Evolutionary conservation across 345 rosid genomes (phyloP), one percentile per base, ranked within the genome.

Genomic region (Lepidium didymum): DNA sequence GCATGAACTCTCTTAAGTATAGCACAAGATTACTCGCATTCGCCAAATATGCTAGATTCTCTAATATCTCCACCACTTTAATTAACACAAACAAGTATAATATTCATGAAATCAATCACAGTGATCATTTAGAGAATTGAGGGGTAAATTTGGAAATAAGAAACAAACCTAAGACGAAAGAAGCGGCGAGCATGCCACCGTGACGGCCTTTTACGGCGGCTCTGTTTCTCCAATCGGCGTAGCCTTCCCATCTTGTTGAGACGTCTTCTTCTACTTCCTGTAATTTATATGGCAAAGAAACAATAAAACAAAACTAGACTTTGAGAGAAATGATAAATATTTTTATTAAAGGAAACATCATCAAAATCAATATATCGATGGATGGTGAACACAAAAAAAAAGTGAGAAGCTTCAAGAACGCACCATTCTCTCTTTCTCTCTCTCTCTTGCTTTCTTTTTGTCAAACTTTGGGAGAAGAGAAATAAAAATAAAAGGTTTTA

Each of bases 21-120:
- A 72, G 23, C 82, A 89, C 96, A 78, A 89, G 72, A 54, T 89
- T 89, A 89, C 96, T 89, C 9, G 92, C 92, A 81, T 86, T 89
- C 50, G 90, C 92, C 67, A 89, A 68, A 64, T 46, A 89, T 8
- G 92, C 96, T 78, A 94, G 56, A 78, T 94, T 94, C 87, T 94
- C 99, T 81, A 94, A 50, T 67, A 91, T 74, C 75, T 94, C 99
- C 82, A 76, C 94, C 35, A 79, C 99, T 88, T 54, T 33, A 56
- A 1, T 21, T 13, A 70, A 10, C 10, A 7, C 23, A 11, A 12
- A 37, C 4, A 19, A 10, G 7, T n/a, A 3, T 27, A 53, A n/a
- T n/a, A n/a, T n/a, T n/a, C n/a, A n/a, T n/a, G n/a, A 13, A 40
- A 38, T 46, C 57, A 69, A 12, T 69, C 61, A 62, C 56, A 65